phyloP scores from a whole-genome alignment of 2,329 filamentous ascomycete species.

The Biscogniauxia marginata region DNA sequence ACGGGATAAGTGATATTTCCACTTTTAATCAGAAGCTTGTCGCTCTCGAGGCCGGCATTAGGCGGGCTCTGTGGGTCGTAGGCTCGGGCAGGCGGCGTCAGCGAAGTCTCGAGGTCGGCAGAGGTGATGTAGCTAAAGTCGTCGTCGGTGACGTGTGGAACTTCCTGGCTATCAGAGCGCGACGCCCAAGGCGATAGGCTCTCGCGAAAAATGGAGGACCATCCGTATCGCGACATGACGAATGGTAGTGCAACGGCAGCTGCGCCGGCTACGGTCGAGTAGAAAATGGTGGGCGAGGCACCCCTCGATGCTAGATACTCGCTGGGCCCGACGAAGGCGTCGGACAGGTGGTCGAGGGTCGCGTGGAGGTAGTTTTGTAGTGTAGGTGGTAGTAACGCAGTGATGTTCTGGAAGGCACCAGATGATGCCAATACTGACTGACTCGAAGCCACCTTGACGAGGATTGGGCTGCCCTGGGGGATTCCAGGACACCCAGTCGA shows the following conservation, averaged over 20 bases:
- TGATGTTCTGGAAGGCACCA: slow-evolving; percentile 62
- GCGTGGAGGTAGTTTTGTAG: slow-evolving; percentile 55
- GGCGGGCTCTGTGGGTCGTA: slow-evolving; percentile 40
- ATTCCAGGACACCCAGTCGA: slow-evolving; percentile 36
- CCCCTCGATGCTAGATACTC: slow-evolving; percentile 53
- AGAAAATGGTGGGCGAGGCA: slow-evolving; percentile 47
- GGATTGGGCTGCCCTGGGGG: slow-evolving; percentile 36
- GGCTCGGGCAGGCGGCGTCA: slow-evolving; percentile 35
- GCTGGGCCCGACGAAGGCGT: slow-evolving; percentile 47
- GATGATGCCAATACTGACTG: slow-evolving; percentile 58
- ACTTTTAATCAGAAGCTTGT: slow-evolving; percentile 69
- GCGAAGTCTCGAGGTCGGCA: slow-evolving; percentile 60
- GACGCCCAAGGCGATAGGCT: slow-evolving; percentile 53
- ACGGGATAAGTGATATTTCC: slow-evolving; percentile 64
- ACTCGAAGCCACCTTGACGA: slow-evolving; percentile 63
- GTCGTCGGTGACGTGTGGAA: slow-evolving; percentile 67
- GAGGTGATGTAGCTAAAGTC: slow-evolving; percentile 85
- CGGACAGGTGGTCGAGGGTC: slow-evolving; percentile 48
- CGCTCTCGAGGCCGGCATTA: slow-evolving; percentile 54
- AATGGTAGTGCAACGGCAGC: slow-evolving; percentile 49
- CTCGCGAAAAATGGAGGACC: slow-evolving; percentile 42
- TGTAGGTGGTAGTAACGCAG: slow-evolving; percentile 46
- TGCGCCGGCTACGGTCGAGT: slow-evolving; percentile 49
- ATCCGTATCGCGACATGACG: slow-evolving; percentile 56
- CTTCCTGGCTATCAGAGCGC: slow-evolving; percentile 40